Evolutionary conservation across 345 rosid species (phyloP).

Genomic region (Citrus trifoliata): DNA sequence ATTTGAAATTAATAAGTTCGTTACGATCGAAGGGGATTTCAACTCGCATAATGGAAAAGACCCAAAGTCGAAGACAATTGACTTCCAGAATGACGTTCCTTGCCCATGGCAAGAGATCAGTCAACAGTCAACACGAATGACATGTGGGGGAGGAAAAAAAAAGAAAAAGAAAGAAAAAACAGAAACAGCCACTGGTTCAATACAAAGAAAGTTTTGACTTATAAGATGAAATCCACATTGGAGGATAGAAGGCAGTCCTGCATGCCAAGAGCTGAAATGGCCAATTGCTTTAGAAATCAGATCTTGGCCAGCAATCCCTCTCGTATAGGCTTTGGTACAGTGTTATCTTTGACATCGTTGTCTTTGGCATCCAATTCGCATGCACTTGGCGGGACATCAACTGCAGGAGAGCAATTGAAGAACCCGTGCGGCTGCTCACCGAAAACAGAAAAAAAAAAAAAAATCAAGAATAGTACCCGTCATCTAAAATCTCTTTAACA

Average conservation of each 20-base stretch:
- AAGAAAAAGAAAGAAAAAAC: neutral
- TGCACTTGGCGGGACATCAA: constrained; percentile 83
- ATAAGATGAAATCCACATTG: too few species aligned
- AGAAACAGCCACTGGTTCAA: neutral
- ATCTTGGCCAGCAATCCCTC: constrained; percentile 66
- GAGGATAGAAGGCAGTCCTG: too few species aligned
- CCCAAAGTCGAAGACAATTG: too few species aligned
- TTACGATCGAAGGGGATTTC: too few species aligned
- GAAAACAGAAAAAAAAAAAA: neutral
- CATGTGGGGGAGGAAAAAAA: neutral
- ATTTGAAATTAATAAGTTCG: too few species aligned
- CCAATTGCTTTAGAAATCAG: constrained; percentile 22
- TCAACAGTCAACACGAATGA: neutral
- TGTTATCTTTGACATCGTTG: constrained; percentile 54
- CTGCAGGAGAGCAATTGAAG: constrained; percentile 92
- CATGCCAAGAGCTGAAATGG: too few species aligned
- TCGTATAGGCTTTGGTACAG: constrained; percentile 38
- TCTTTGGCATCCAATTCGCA: constrained; percentile 72
- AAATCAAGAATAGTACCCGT: too few species aligned
- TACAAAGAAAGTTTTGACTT: too few species aligned
- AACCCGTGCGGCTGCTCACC: constrained; percentile 87
- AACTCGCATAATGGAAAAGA: too few species aligned
- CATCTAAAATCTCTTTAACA: neutral
- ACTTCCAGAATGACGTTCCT: too few species aligned
- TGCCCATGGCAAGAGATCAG: neutral